A percentile compares a stretch with the other conserved stretches of the same genome.
phyloP scores from a whole-genome alignment of 768 basidiomycete species.

The Leucogyrophana mollusca region DNA sequence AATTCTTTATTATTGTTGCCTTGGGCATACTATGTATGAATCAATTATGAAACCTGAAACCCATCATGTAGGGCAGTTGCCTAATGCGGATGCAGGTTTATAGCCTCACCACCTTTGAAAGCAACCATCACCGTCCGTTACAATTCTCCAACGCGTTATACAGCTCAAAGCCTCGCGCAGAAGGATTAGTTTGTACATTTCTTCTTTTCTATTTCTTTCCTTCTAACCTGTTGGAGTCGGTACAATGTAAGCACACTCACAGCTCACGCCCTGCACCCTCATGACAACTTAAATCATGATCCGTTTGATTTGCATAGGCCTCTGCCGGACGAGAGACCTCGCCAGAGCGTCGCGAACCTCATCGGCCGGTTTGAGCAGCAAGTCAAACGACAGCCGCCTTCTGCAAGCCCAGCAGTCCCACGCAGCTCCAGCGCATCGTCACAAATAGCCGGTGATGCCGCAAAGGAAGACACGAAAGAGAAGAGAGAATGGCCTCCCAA shows the following conservation, averaged over 20 bases:
- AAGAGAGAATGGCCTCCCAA: slow-evolving; percentile 79
- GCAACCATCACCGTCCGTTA: slow-evolving; percentile 18
- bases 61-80: slow-evolving; percentile 6
- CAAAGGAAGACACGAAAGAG: slow-evolving; percentile 67
- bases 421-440: slow-evolving; percentile 70
- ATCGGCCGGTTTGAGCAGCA: slow-evolving; percentile 87
- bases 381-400: slow-evolving; percentile 59
- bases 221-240: slow-evolving; percentile 18
- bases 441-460: slow-evolving; percentile 60
- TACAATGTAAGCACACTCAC: slow-evolving; percentile 25
- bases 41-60: too few relatives aligned
- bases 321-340: slow-evolving; percentile 84
- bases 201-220: slow-evolving; percentile 5
- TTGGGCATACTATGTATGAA: too few relatives aligned
- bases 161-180: neutral
- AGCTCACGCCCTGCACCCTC: neutral
- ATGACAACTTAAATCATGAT: slow-evolving; percentile 13
- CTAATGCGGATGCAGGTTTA: slow-evolving; percentile 14
- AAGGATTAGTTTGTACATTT: slow-evolving; percentile 13
- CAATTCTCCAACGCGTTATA: slow-evolving; percentile 8
- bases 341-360: slow-evolving; percentile 85
- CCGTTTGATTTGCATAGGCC: slow-evolving; percentile 50
- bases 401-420: slow-evolving; percentile 36
- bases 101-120: slow-evolving; percentile 7
- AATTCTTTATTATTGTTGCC: too few relatives aligned